Base-by-base conservation (phyloP, 352 stramenopile genomes). In the Paralagenidium karlingii region DNA sequence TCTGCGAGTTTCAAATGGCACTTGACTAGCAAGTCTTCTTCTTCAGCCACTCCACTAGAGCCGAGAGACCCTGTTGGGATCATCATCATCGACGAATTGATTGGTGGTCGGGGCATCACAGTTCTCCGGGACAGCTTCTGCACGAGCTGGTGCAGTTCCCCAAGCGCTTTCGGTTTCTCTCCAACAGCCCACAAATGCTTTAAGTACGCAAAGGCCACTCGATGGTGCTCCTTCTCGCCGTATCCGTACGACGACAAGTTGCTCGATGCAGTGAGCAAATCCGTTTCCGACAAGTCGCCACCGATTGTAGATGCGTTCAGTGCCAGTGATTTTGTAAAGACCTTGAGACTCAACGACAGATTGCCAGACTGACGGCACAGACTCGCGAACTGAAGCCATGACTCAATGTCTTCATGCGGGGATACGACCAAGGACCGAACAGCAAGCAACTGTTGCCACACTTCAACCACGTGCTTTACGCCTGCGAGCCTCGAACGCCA, bases 381-480 rank as follows among this genome's bases (percentile, higher is more conserved):
- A 32, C 75, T 92, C n/a, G 89, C 85, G 51, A 95, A 96, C 44
- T 96, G 74, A 19, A 97, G 62, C 65, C 88, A 97, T 6, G 84
- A 84, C 15, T 94, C 65, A 9, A 94, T 71, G 41, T 96, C 79
- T 52, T 97, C 83, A n/a, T 78, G 63, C 4, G 77, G 70, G 7
- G 71, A 46, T 8, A 95, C 31, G 22, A 96, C 76, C 10, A 96
- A 63, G 19, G 83, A 80, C 32, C 92, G 83, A 24, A 98, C 82
- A n/a, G 76, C 86, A 24, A 99, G 71, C 30, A 99, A 79, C 36
- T 83, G 66, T 49, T 96, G 86, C 87, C 86, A 96, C 16, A 94
- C 82, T 11, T 81, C 73, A 5, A 95, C 84, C n/a, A 94, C 78
- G n/a, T 67, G 69, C 20, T 95, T 85, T 51, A 87, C 97, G 2